These are phyloP conservation scores for Myxozyma lipomycoides DNA, from an alignment of 805 yeast genomes.

Conservation along the genomic window DNA sequence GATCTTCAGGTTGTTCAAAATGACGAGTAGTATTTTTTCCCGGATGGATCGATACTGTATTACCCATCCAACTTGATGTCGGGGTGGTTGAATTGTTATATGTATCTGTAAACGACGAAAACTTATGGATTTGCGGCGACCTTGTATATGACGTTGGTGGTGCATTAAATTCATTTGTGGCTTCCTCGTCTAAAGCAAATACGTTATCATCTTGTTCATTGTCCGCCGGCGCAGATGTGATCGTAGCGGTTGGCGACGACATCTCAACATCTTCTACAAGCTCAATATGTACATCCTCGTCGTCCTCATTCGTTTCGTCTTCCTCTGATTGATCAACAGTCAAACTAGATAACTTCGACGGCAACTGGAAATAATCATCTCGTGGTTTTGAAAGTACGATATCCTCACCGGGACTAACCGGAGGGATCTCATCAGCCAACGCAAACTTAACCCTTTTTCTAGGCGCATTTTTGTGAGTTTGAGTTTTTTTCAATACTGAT, in stretches of 20 bases:
- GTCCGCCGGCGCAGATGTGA: not conserved
- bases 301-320: not conserved
- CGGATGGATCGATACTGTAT: constrained; percentile 14
- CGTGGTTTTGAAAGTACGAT: constrained; percentile 1
- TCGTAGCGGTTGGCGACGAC: not conserved
- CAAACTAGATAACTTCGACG: constrained; percentile 8
- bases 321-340: constrained; percentile 3
- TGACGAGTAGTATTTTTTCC: no score
- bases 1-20: no score
- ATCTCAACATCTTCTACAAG: constrained; percentile 1
- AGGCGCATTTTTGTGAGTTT: no score
- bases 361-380: constrained; percentile 15
- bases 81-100: constrained; percentile 7
- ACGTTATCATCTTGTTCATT: constrained; percentile 18
- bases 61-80: constrained; percentile 17
- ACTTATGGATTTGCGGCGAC: not conserved
- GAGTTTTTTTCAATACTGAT: not conserved
- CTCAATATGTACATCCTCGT: not conserved
- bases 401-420: constrained; percentile 25
- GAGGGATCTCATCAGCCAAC: constrained; percentile 18
- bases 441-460: constrained; percentile 24
- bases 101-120: constrained; percentile 10
- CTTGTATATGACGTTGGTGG: no score
- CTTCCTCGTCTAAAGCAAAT: constrained; percentile 20
- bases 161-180: no score